These are phyloP conservation scores for Jaapia argillacea DNA, from an alignment of 768 basidiomycete genomes.

Conservation along the genomic window DNA sequence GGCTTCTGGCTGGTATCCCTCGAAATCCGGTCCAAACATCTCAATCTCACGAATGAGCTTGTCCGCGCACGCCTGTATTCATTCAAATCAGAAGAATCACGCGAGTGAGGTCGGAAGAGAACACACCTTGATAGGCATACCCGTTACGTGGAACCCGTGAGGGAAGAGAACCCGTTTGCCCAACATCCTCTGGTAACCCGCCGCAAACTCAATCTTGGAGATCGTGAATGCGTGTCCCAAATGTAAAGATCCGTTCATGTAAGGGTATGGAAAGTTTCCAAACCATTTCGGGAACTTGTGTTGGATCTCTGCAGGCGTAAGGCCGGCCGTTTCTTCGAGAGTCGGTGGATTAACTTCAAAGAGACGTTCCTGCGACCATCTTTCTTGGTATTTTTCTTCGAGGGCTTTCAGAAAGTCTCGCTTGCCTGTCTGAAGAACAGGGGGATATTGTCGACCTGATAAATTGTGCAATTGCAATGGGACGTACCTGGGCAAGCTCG, in stretches of 20 bases:
- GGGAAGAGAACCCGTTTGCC: slow-evolving; percentile 94
- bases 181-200: slow-evolving; percentile 91
- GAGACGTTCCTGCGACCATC: slow-evolving; percentile 66
- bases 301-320: slow-evolving; percentile 54
- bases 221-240: slow-evolving; percentile 97
- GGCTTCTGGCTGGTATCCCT: slow-evolving; percentile 43
- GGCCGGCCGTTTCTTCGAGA: slow-evolving; percentile 48
- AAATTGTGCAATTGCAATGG: not conserved
- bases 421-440: slow-evolving; percentile 67
- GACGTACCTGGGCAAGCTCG: slow-evolving; percentile 21
- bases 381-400: slow-evolving; percentile 76
- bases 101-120: not conserved
- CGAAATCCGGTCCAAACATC: slow-evolving; percentile 87
- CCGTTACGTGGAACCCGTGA: slow-evolving; percentile 96
- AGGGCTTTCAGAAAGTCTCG: slow-evolving; percentile 78
- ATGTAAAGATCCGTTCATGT: slow-evolving; percentile 98
- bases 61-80: slow-evolving; percentile 82
- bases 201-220: slow-evolving; percentile 94
- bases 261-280: slow-evolving; percentile 91
- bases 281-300: slow-evolving; percentile 92
- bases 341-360: slow-evolving; percentile 85
- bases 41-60: slow-evolving; percentile 97
- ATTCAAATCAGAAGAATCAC: not conserved
- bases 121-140: slow-evolving; percentile 97
- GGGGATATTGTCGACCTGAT: not conserved